These are phyloP conservation scores for Sporothrix phasma DNA, from an alignment of 2,329 filamentous ascomycete species.

Conservation along the genomic window DNA sequence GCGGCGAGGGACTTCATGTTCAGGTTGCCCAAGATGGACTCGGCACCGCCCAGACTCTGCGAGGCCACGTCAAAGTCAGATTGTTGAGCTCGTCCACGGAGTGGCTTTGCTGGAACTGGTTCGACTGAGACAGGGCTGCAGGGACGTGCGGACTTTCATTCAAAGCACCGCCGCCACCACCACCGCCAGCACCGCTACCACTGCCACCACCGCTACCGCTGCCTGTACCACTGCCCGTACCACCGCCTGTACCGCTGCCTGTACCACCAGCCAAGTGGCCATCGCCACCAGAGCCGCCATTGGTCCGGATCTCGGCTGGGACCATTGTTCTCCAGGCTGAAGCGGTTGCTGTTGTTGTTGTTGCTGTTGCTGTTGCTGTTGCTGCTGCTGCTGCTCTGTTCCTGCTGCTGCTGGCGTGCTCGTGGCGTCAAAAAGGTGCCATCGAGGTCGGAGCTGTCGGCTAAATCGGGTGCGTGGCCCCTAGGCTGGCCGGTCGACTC, in stretches of 20 bases:
- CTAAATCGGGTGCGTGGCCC: constrained; percentile 34
- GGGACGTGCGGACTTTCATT: constrained; percentile 15
- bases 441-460: constrained; percentile 40
- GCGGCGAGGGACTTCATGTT: constrained; percentile 33
- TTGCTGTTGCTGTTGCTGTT: constrained; percentile 5
- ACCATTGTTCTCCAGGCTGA: constrained; percentile 10
- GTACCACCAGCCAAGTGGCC: too few relatives aligned
- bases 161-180: constrained; percentile 11
- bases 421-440: constrained; percentile 17
- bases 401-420: constrained; percentile 10
- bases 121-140: constrained; percentile 19
- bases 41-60: constrained; percentile 45
- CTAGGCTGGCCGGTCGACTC: constrained; percentile 25
- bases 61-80: constrained; percentile 43
- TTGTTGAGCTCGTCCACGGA: constrained; percentile 43
- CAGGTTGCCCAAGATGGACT: constrained; percentile 34
- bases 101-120: constrained; percentile 24
- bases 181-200: not conserved
- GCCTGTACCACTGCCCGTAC: not conserved
- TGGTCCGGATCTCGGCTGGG: constrained; percentile 17
- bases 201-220: not conserved
- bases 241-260: not conserved
- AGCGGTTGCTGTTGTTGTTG: not conserved
- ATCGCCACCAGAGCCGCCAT: not conserved
- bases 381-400: constrained; percentile 12